Evolutionary conservation across 2,329 filamentous ascomycete genomes (phyloP), one percentile per base, ranked within the genome.

Genomic region (Harringtonia lauricola): DNA sequence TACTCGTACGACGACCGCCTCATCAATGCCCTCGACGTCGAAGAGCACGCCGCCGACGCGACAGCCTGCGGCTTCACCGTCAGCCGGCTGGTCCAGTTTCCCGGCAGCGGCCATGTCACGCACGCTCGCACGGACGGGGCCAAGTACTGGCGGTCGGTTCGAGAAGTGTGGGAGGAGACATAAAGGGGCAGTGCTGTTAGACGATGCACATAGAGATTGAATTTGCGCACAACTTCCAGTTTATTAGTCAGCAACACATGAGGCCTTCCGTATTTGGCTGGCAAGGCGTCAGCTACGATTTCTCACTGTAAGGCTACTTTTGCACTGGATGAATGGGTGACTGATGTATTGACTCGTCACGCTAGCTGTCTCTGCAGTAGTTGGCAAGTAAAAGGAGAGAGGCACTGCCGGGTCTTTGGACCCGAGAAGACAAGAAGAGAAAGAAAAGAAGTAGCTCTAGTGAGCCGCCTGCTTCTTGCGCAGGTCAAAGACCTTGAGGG

Each of bases 401-500:
- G 14, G 7, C 17, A 15, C 17, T 34, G 14, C 14, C 31, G 31
- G 15, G n/a, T n/a, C n/a, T n/a, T n/a, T n/a, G n/a, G n/a, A n/a
- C n/a, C n/a, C n/a, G n/a, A n/a, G n/a, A n/a, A n/a, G n/a, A n/a
- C n/a, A n/a, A n/a, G n/a, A n/a, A n/a, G n/a, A n/a, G n/a, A n/a
- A n/a, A n/a, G n/a, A n/a, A n/a, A n/a, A n/a, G n/a, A n/a, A n/a
- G n/a, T n/a, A n/a, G n/a, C n/a, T n/a, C 8, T 24, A n/a, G 8
- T 41, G n/a, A 9, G 18, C 35, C 15, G 29, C 22, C 42, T 50
- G 41, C 46, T 47, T 45, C 75, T 86, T 83, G 54, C 87, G 79
- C 53, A 77, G 64, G 31, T 92, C 86, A 54, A 86, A 88, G 45
- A 94, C 73, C 52, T 72, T 76, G 51, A 94, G 67, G 1, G 83